These are phyloP conservation scores for Acer campestre DNA, from an alignment of 345 rosid genomes.

Conservation along the genomic window DNA sequence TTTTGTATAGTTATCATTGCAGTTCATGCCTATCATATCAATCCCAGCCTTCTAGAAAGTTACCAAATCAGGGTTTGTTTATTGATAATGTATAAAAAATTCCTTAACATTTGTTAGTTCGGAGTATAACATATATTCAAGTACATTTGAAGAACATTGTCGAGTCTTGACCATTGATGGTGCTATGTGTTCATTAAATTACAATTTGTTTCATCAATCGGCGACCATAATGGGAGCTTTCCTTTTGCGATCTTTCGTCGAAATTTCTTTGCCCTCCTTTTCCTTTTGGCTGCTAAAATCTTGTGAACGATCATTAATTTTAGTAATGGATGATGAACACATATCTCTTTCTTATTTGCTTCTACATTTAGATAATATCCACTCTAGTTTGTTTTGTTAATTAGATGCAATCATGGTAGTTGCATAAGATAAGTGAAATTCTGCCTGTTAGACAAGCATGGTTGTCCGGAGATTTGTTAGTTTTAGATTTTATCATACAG, in stretches of 20 bases:
- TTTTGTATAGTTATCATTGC: background rate
- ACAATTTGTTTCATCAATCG: background rate
- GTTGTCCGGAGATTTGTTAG: background rate
- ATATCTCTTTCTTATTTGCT: background rate
- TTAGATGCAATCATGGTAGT: background rate
- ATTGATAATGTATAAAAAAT: background rate
- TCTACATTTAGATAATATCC: background rate
- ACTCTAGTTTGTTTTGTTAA: background rate
- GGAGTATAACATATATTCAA: background rate
- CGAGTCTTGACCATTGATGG: background rate
- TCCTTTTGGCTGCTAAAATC: background rate
- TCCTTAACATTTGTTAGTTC: background rate
- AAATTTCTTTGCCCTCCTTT: background rate
- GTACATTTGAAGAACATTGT: background rate
- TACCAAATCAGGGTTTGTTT: background rate
- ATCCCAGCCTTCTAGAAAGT: background rate
- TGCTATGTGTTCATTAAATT: background rate
- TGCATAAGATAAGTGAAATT: background rate
- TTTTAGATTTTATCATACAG: background rate
- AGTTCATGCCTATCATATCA: background rate
- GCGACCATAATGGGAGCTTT: background rate
- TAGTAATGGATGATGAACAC: background rate
- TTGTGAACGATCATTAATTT: background rate
- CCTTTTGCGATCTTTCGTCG: background rate
- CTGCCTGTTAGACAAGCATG: background rate